Base-by-base conservation (phyloP, 2,329 filamentous ascomycete species). In the Nemania sp. region DNA sequence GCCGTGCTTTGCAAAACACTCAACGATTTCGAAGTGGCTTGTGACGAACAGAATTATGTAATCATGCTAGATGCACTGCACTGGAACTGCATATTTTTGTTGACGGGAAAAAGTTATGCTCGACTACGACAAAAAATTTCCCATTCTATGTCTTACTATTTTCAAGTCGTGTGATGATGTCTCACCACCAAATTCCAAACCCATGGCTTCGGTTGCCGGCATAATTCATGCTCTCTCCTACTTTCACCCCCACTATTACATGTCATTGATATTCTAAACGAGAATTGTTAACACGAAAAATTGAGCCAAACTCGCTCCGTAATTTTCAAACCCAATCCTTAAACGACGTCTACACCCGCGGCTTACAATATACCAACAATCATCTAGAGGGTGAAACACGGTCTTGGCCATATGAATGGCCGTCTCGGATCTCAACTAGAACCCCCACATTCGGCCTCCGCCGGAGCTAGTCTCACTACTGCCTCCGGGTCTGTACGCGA, bases 131-230 rank as follows among this genome's bases (percentile, higher is more conserved):
- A 15, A 26, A 49, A 43, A 8, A 15, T 6, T 26, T 2, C 24
- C 20, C 15, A 1, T 24, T 24, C 11, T 1, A 24, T 62, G 51
- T 55, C 24, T 62, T 26, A 49, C n/a, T 7, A 22, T n/a, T 54
- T 29, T 26, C 10, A 45, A 24, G 26, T 45, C 59, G 32, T 26
- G 27, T 27, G 38, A 55, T 38, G 24, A n/a, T 62, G 60, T 62
- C 60, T 56, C 27, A 24, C 22, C 32, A 55, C 20, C 5, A 4
- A n/a, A 51, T 49, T 51, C 43, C 43, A 18, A 32, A 26, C 38
- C 20, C 27, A 32, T 15, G 29, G 26, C 5, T 26, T 15, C 18
- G 15, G 27, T 20, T 54, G 35, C 26, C n/a, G 59, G 53, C 38
- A 24, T 53, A 7, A 20, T n/a, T 20, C 41, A 45, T 22, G 20